Conservation (phyloP, 345 rosid genomes). For the Eucalyptus victrix region DNA sequence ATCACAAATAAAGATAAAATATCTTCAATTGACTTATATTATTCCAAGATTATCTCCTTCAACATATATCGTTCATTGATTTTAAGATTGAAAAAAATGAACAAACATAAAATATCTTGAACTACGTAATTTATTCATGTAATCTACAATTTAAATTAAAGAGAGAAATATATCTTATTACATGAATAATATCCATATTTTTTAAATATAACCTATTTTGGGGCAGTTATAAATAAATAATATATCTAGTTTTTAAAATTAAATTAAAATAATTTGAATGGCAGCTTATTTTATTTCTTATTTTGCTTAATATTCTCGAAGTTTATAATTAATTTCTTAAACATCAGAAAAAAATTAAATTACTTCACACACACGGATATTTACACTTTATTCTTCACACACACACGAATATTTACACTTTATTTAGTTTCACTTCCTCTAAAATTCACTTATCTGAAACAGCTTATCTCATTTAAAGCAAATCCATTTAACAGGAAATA, state of each 20-base stretch:
- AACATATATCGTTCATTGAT: background rate
- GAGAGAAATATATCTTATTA: background rate
- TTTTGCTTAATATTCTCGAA: background rate
- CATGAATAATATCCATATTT: background rate
- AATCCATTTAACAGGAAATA: background rate
- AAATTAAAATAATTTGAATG: background rate
- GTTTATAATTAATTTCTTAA: background rate
- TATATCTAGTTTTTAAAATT: too few relatives aligned
- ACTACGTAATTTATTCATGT: background rate
- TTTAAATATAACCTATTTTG: background rate
- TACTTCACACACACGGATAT: background rate
- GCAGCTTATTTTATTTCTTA: background rate
- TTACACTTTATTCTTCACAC: background rate
- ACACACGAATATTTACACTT: background rate
- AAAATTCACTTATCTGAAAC: background rate
- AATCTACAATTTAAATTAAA: background rate
- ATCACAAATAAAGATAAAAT: background rate
- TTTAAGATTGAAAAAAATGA: background rate
- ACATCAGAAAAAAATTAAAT: too few relatives aligned
- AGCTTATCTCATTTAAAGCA: background rate
- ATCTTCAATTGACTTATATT: too few relatives aligned
- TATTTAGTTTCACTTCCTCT: background rate
- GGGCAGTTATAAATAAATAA: background rate
- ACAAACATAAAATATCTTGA: background rate
- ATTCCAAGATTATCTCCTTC: background rate